These are phyloP conservation scores for Aspergillus heteromorphus DNA, from an alignment of 495 filamentous ascomycete species.

Conservation along the genomic window DNA sequence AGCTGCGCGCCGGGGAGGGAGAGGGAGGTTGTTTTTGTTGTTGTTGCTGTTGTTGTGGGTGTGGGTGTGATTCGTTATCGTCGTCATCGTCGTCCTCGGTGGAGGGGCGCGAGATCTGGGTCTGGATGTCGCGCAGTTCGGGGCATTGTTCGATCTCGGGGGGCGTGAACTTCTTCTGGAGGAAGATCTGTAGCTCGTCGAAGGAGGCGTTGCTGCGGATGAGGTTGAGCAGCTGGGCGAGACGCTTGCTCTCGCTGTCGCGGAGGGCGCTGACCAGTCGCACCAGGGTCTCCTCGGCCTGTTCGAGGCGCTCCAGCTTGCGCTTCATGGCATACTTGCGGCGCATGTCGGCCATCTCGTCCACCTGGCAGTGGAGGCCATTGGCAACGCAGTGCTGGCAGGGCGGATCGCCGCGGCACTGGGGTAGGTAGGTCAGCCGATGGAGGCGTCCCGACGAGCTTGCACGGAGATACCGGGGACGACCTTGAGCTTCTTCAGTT, in stretches of 20 bases:
- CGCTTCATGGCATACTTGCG: slow-evolving; percentile 25
- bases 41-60: too few species aligned
- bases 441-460: neutral
- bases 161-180: slow-evolving; percentile 14
- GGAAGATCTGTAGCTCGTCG: slow-evolving; percentile 20
- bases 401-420: slow-evolving; percentile 26
- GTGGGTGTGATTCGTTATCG: neutral
- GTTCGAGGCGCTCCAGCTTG: slow-evolving; percentile 23
- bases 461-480: neutral
- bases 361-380: slow-evolving; percentile 21
- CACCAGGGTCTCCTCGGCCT: slow-evolving; percentile 14
- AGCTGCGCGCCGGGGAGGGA: neutral
- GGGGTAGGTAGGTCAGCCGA: neutral
- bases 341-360: slow-evolving; percentile 27
- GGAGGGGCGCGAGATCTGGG: slow-evolving; percentile 6
- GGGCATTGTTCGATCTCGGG: slow-evolving; percentile 18
- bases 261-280: slow-evolving; percentile 18
- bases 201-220: slow-evolving; percentile 24
- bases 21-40: too few species aligned
- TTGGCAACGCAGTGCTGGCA: slow-evolving; percentile 24
- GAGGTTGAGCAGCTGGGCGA: slow-evolving; percentile 21
- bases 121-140: slow-evolving; percentile 14
- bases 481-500: slow-evolving; percentile 29
- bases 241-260: slow-evolving; percentile 12
- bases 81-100: slow-evolving; percentile 6